Evolutionary conservation across 352 stramenopile species (phyloP), one percentile per base, ranked within the genome.

Genomic region (Plasmopara muralis): DNA sequence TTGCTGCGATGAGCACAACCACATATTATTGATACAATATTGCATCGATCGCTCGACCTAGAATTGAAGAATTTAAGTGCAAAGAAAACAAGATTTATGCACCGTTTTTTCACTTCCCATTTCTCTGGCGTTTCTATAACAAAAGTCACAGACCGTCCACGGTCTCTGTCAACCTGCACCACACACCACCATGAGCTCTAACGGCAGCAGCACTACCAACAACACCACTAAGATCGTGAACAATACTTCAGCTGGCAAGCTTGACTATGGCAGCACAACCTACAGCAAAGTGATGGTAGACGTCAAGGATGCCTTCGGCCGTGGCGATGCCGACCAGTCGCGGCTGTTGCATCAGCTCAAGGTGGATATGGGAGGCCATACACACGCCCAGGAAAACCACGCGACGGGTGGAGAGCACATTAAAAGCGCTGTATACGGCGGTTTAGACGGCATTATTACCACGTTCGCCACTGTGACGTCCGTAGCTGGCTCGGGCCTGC

Each of bases 401-500:
- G 66, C 89, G 69, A 52, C 46, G 5, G 76, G 81, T 43, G 77
- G 82, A 10, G 79, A 75, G 37, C 61, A 89, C 67, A 93, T 93
- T 65, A 93, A 93, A 62, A 89, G 77, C 53, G 79, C 73, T 0
- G 95, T 98, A 39, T 98, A 98, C 72, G 93, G 93, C 50, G 94
- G 92, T 13, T 76, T 98, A n/a, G 95, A 98, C 61, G 95, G 93
- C 31, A 98, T 98, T 65, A 91, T 98, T 55, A 98, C 93, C 18
- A 97, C 89, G 0, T 98, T 98, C 70, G 93, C 93, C 13, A 98
- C 97, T 37, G 90, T 98, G 12, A 95, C 90, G 50, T 95, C 88
- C 15, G 88, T 95, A 16, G 93, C 93, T 0, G 95, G 93, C 54
- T 96, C 88, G 33, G 77, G 76, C 0, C 73, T 98, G 42, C 74